phyloP scores from a whole-genome alignment of 352 stramenopile genomes.

The Pythium volutum region DNA sequence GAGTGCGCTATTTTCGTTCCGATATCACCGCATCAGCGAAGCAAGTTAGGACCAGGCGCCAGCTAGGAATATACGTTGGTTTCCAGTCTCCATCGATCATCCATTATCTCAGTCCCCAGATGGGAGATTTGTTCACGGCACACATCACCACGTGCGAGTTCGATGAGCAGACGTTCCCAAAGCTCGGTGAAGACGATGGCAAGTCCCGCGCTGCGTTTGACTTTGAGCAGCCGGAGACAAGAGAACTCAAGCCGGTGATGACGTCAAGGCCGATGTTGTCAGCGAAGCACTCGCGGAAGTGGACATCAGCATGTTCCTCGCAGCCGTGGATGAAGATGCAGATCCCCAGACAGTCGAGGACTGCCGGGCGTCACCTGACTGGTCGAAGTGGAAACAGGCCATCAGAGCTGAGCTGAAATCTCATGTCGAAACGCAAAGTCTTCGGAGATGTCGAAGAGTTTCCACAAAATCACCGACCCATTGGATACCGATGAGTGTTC shows the following conservation, averaged over 20 bases:
- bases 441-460: conserved; percentile 20
- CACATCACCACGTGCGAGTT: conserved; percentile 26
- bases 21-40: conserved; percentile 16
- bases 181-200: conserved; percentile 16
- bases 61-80: conserved; percentile 28
- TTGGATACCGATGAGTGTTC: conserved; percentile 19
- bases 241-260: background rate
- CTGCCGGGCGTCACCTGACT: conserved; percentile 11
- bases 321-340: background rate
- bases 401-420: conserved; percentile 17
- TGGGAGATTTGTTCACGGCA: conserved; percentile 23
- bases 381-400: conserved; percentile 11
- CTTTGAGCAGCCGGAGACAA: conserved; percentile 14
- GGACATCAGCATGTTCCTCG: conserved; percentile 15
- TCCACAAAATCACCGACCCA: conserved; percentile 9
- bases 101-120: conserved; percentile 18
- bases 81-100: conserved; percentile 25
- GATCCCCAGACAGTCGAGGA: conserved; percentile 14
- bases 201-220: conserved; percentile 7
- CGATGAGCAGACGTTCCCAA: conserved; percentile 18
- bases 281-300: conserved; percentile 2
- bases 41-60: conserved; percentile 15
- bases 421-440: conserved; percentile 13
- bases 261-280: background rate
- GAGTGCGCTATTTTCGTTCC: conserved; percentile 19